A percentile compares a stretch with the other conserved stretches of the same genome.
These are phyloP conservation scores for Verticillium klebahnii DNA, from an alignment of 2,329 filamentous ascomycete species.

Conservation along the genomic window DNA sequence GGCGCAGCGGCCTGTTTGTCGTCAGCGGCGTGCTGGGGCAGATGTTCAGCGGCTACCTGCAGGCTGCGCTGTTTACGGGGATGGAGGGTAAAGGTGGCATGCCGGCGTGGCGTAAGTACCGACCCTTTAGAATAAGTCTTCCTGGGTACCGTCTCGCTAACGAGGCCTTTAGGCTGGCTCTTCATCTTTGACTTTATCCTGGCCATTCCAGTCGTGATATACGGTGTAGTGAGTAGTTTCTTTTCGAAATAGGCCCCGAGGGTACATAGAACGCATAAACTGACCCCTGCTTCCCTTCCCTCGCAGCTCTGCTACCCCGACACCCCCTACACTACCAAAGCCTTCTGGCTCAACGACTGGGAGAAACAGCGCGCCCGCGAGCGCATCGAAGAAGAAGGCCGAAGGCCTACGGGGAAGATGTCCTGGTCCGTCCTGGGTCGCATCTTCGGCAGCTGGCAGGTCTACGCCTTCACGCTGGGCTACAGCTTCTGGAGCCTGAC, in stretches of 20 bases:
- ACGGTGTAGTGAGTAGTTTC: conserved; percentile 18
- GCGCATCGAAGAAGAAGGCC: conserved; percentile 58
- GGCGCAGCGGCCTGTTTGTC: conserved; percentile 52
- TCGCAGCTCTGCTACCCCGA: conserved; percentile 29
- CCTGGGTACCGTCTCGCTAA: too few species aligned
- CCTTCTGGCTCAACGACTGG: conserved; percentile 39
- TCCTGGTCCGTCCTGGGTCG: conserved; percentile 30
- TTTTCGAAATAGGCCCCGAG: background rate
- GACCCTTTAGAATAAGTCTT: too few species aligned
- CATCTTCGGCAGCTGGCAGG: conserved; percentile 36
- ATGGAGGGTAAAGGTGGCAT: conserved; percentile 29
- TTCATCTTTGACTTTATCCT: conserved; percentile 33
- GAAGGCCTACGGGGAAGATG: conserved; percentile 29
- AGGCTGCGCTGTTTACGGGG: conserved; percentile 24
- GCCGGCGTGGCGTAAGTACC: conserved; percentile 19
- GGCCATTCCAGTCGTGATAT: conserved; percentile 30
- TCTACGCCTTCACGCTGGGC: conserved; percentile 35
- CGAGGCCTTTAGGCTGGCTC: conserved; percentile 20
- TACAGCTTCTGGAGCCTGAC: conserved; percentile 35
- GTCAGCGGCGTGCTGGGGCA: conserved; percentile 48
- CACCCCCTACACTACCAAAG: conserved; percentile 34
- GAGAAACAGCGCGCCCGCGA: conserved; percentile 62
- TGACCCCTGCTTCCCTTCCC: background rate
- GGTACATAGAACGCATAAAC: background rate
- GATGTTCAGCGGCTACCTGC: conserved; percentile 31